These are phyloP conservation scores for Dendrobium chrysotoxum DNA, from an alignment of 106 monocot genomes.

Conservation along the genomic window DNA sequence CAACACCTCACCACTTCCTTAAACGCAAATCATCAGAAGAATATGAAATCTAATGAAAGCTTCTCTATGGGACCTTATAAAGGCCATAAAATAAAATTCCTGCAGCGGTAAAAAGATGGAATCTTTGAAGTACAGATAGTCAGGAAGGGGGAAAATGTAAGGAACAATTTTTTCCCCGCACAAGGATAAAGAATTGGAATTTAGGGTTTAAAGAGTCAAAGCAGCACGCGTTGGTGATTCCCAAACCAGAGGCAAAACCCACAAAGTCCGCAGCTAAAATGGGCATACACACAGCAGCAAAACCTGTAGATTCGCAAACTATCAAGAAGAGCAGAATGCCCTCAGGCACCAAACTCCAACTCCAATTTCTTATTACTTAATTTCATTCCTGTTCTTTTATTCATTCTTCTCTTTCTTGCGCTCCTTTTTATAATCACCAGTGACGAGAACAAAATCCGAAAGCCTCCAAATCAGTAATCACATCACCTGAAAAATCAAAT, in stretches of 20 bases:
- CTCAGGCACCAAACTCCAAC: conserved; percentile 16
- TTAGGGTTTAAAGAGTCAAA: conserved; percentile 9
- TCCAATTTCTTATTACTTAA: conserved; percentile 2
- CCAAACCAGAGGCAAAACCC: conserved; percentile 20
- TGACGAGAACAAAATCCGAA: conserved; percentile 10
- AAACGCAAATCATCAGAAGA: background rate
- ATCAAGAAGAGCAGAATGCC: conserved; percentile 13
- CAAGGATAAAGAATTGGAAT: background rate
- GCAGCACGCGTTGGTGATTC: conserved; percentile 12
- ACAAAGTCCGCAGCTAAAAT: conserved; percentile 19
- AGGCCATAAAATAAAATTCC: background rate
- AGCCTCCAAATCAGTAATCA: conserved; percentile 5
- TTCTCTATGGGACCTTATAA: background rate
- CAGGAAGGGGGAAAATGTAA: background rate
- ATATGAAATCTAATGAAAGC: background rate
- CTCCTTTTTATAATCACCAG: background rate
- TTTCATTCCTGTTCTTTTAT: background rate
- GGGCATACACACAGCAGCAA: conserved; percentile 12
- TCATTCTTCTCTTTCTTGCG: background rate
- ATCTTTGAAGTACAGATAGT: background rate
- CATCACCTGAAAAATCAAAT: conserved; percentile 23
- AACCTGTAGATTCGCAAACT: conserved; percentile 21
- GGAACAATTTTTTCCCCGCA: background rate
- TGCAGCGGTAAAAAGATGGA: background rate
- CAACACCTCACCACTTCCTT: background rate